phyloP scores from a whole-genome alignment of 768 basidiomycete species.

The Rhizopogon vinicolor region DNA sequence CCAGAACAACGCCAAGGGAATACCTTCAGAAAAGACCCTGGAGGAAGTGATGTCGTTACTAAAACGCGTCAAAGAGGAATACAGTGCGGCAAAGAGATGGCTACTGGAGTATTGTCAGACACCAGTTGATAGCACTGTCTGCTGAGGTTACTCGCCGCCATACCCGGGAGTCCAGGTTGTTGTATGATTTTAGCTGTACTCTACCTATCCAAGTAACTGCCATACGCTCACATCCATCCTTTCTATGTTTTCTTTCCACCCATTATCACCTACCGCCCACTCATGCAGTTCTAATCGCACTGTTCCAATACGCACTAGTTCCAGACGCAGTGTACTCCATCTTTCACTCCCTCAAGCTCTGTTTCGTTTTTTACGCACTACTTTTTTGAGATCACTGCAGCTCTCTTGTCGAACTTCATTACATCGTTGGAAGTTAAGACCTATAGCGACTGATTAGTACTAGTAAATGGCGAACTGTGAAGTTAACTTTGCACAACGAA shows the following conservation, averaged over 20 bases:
- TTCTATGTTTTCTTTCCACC: conserved; percentile 5
- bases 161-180: conserved; percentile 1
- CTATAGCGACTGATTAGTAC: background rate
- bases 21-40: conserved; percentile 46
- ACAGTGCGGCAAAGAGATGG: conserved; percentile 63
- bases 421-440: background rate
- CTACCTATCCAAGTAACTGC: conserved; percentile 2
- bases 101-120: conserved; percentile 39
- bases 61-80: conserved; percentile 58
- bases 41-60: conserved; percentile 54
- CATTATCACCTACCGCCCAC: conserved; percentile 11
- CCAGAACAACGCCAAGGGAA: conserved; percentile 72
- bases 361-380: conserved; percentile 1
- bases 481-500: too few relatives aligned
- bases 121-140: background rate
- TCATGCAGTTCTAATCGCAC: background rate
- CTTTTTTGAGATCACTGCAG: background rate
- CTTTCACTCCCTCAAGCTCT: conserved; percentile 13
- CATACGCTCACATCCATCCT: conserved; percentile 1
- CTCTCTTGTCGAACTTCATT: background rate
- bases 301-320: conserved; percentile 20
- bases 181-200: conserved; percentile 1
- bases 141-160: background rate
- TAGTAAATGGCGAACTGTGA: background rate
- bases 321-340: conserved; percentile 16